These are phyloP conservation scores for Nitzschia sp. DNA, from an alignment of 108 stramenopile genomes.

Conservation along the genomic window DNA sequence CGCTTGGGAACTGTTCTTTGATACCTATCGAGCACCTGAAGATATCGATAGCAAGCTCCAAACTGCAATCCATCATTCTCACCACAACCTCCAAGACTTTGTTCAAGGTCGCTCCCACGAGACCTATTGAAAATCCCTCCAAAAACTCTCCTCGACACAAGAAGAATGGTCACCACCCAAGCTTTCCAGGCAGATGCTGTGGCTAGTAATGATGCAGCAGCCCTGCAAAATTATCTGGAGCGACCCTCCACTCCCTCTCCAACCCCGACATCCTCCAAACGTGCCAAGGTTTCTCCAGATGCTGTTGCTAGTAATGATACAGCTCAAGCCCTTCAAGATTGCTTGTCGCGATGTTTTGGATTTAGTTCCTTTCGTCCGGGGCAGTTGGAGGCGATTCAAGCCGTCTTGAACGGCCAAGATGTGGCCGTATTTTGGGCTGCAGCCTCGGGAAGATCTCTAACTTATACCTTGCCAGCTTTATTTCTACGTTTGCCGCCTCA, in stretches of 20 bases:
- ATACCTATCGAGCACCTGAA: too few species aligned
- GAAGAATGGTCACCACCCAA: too few species aligned
- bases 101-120: too few species aligned
- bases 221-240: neutral
- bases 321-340: conserved; percentile 22
- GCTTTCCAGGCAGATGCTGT: too few species aligned
- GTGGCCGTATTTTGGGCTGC: conserved; percentile 93
- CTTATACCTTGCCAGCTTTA: conserved; percentile 91
- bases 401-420: conserved; percentile 46
- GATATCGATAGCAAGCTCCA: too few species aligned
- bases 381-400: conserved; percentile 37
- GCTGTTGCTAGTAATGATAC: neutral
- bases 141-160: too few species aligned
- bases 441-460: conserved; percentile 88
- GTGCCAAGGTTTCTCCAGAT: conserved; percentile 16
- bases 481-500: too few species aligned
- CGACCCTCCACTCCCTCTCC: neutral
- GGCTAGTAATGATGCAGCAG: too few species aligned
- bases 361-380: conserved; percentile 43
- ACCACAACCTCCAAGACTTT: too few species aligned
- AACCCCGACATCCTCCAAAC: conserved; percentile 8
- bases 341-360: conserved; percentile 41
- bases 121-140: too few species aligned
- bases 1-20: too few species aligned
- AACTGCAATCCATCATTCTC: too few species aligned